Percentiles rank a stretch among this genome's conserved stretches.
Evolutionary conservation across 441 rosid genomes (phyloP).

Genomic region (Aquilaria agallochum): DNA sequence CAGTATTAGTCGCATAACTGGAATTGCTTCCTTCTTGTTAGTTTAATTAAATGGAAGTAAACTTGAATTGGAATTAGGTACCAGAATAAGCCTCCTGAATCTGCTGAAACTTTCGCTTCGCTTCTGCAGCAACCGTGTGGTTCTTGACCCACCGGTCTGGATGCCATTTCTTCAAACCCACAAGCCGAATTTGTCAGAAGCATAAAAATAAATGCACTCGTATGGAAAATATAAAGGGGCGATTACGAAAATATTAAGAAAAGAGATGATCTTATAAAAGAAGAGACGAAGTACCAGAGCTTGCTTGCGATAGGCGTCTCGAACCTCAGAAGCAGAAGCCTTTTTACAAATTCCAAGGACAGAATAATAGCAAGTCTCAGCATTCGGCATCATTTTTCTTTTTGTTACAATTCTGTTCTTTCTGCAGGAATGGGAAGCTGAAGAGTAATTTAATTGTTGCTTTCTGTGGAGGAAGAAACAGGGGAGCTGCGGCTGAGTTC

Average conservation of each 20-base stretch:
- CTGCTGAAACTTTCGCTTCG: conserved; percentile 32
- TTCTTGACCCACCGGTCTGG: conserved; percentile 38
- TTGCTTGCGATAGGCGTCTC: conserved; percentile 31
- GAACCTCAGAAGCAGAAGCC: conserved; percentile 33
- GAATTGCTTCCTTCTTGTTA: too few species aligned
- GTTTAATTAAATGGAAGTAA: too few species aligned
- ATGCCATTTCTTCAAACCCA: conserved; percentile 41
- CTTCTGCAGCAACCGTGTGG: conserved; percentile 23
- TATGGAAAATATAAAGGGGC: not conserved
- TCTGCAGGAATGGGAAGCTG: too few species aligned
- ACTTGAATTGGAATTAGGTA: not conserved
- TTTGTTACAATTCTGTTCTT: not conserved
- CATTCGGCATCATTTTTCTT: conserved; percentile 14
- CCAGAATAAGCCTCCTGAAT: conserved; percentile 44
- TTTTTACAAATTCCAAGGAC: conserved; percentile 31
- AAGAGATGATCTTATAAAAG: not conserved
- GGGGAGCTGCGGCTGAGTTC: too few species aligned
- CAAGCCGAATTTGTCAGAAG: not conserved
- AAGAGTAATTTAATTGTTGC: too few species aligned
- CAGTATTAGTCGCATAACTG: too few species aligned
- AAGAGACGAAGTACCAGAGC: conserved; percentile 22
- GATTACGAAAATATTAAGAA: not conserved
- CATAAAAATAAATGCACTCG: not conserved
- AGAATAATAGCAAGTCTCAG: conserved; percentile 22
- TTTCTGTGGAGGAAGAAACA: too few species aligned